A percentile compares a stretch with the other conserved stretches of the same genome.
These are phyloP conservation scores for Saccharomycopsis phalli DNA, from an alignment of 1,139 yeast genomes.

Conservation along the genomic window DNA sequence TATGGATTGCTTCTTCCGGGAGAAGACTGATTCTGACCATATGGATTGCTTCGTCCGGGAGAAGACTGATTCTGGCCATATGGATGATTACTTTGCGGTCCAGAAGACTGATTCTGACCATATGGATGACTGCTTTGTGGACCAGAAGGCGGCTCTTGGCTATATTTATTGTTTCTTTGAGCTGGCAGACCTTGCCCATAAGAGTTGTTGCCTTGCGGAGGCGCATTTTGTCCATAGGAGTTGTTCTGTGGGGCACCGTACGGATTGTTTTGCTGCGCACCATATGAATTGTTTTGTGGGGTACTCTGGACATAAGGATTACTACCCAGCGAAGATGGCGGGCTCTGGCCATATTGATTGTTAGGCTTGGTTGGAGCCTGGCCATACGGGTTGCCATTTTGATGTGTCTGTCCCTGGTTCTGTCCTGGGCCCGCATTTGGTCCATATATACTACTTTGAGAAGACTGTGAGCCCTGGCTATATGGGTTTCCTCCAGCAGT, in stretches of 20 bases:
- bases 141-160: background rate
- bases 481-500: too few species aligned
- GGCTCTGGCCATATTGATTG: background rate
- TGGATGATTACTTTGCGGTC: background rate
- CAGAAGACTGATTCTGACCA: background rate
- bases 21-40: background rate
- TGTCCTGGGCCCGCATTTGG: too few species aligned
- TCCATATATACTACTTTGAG: too few species aligned
- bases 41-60: background rate
- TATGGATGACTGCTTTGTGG: background rate
- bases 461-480: too few species aligned
- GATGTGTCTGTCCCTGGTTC: too few species aligned
- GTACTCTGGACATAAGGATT: background rate
- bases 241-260: slow-evolving; percentile 5
- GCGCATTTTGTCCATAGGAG: background rate
- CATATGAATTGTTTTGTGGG: background rate
- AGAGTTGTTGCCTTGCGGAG: background rate
- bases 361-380: background rate
- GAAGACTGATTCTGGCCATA: background rate
- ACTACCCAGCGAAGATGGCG: background rate
- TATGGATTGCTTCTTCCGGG: background rate
- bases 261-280: background rate
- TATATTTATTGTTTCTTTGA: background rate
- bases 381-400: background rate
- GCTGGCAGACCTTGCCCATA: background rate